phyloP scores from a whole-genome alignment of 169 alveolate genomes.

The Plasmodium berghei region DNA sequence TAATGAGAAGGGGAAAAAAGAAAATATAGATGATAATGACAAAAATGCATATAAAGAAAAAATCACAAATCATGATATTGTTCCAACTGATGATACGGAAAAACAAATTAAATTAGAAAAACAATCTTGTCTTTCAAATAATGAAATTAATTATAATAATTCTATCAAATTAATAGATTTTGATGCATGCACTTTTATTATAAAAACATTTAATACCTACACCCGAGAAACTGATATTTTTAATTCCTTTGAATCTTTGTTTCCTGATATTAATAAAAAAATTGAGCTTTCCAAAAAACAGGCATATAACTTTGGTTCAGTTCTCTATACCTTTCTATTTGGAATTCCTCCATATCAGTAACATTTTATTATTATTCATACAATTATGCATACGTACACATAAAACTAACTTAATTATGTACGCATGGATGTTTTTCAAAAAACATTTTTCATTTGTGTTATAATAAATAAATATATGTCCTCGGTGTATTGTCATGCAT shows the following conservation, averaged over 20 bases:
- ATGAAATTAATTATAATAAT: slow-evolving; percentile 12
- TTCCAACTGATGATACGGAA: not conserved
- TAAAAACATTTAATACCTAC: slow-evolving; percentile 14
- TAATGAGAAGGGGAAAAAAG: not conserved
- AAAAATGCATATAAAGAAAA: not conserved
- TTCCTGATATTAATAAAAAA: slow-evolving; percentile 28
- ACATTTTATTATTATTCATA: not conserved
- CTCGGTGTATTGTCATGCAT: no score
- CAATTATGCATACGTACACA: not conserved
- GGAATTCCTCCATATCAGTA: slow-evolving; percentile 69
- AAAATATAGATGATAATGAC: not conserved
- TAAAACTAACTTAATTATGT: not conserved
- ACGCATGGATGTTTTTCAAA: no score
- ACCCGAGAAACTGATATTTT: slow-evolving; percentile 40
- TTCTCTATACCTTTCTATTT: slow-evolving; percentile 54
- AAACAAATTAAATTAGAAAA: not conserved
- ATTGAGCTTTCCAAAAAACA: slow-evolving; percentile 30
- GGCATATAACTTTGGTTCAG: slow-evolving; percentile 72
- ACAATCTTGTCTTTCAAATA: not conserved
- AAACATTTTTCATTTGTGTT: no score
- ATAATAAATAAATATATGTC: no score
- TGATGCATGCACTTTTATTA: slow-evolving; percentile 55
- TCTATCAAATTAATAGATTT: slow-evolving; percentile 59
- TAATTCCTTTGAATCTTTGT: slow-evolving; percentile 53
- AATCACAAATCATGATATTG: slow-evolving; percentile 1